These are phyloP conservation scores for Teratosphaeria destructans DNA, from an alignment of 2,329 filamentous ascomycete genomes.

Conservation along the genomic window DNA sequence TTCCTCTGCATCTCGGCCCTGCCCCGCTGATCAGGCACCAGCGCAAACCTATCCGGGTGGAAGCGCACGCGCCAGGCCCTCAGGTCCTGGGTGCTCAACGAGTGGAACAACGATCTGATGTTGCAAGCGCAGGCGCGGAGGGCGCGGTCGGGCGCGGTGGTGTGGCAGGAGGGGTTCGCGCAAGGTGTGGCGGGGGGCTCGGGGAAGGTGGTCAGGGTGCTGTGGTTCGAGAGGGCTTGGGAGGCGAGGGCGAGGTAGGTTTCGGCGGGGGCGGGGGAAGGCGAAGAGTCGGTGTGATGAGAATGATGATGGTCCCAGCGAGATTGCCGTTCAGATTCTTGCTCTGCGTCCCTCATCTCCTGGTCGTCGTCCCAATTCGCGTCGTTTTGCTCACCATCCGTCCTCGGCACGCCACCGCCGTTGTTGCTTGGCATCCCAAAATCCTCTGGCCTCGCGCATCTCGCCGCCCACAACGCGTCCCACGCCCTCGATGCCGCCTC, in stretches of 20 bases:
- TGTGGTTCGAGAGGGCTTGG: background rate
- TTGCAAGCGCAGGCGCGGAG: background rate
- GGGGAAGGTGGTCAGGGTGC: background rate
- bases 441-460: background rate
- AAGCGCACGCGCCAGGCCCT: background rate
- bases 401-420: background rate
- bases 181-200: background rate
- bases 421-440: background rate
- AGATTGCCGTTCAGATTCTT: background rate
- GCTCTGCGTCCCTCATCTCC: background rate
- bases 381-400: background rate
- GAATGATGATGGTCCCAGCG: background rate
- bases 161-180: background rate
- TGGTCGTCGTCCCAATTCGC: background rate
- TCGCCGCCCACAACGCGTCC: background rate
- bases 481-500: background rate
- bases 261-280: background rate
- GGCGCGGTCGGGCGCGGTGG: background rate
- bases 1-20: background rate
- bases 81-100: background rate
- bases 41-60: background rate
- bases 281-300: background rate
- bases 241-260: background rate
- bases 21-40: background rate
- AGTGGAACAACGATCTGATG: background rate